These are phyloP conservation scores for Neonectria ditissima DNA, from an alignment of 2,329 filamentous ascomycete species.

Conservation along the genomic window DNA sequence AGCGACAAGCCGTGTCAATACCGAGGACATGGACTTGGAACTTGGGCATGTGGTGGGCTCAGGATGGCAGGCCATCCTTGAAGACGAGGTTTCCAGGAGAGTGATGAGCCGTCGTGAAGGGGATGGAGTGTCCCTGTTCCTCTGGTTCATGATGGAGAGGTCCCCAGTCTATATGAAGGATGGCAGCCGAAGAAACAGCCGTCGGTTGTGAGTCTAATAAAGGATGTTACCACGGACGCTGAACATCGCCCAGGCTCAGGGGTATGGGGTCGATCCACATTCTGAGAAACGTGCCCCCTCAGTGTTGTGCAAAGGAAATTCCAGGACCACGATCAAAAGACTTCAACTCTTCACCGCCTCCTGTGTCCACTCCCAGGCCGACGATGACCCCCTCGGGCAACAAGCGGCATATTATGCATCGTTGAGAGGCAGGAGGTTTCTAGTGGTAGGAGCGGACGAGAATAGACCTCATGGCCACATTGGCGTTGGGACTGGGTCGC, in stretches of 20 bases:
- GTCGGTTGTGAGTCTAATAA: constrained; percentile 22
- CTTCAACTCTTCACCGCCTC: constrained; percentile 45
- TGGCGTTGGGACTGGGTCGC: constrained; percentile 42
- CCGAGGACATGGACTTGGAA: constrained; percentile 47
- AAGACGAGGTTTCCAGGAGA: constrained; percentile 18
- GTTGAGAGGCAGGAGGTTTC: constrained; percentile 28
- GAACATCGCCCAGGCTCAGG: constrained; percentile 36
- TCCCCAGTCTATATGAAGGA: constrained; percentile 26
- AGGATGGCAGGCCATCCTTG: constrained; percentile 29
- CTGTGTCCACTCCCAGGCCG: constrained; percentile 35
- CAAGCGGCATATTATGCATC: constrained; percentile 40
- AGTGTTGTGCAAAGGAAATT: constrained; percentile 40
- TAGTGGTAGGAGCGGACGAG: constrained; percentile 39
- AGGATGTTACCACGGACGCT: constrained; percentile 30
- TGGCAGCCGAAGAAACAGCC: constrained; percentile 21
- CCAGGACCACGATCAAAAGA: constrained; percentile 34
- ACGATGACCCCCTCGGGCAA: constrained; percentile 32
- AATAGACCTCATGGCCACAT: constrained; percentile 41
- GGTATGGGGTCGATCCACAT: constrained; percentile 39
- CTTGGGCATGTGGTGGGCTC: constrained; percentile 29
- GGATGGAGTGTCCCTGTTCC: constrained; percentile 21
- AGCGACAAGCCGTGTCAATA: constrained; percentile 38
- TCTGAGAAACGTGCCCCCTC: constrained; percentile 33
- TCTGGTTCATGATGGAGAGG: constrained; percentile 15
- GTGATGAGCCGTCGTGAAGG: constrained; percentile 24